Base-by-base conservation (phyloP, 495 filamentous ascomycete genomes). In the Neurospora pannonica region DNA sequence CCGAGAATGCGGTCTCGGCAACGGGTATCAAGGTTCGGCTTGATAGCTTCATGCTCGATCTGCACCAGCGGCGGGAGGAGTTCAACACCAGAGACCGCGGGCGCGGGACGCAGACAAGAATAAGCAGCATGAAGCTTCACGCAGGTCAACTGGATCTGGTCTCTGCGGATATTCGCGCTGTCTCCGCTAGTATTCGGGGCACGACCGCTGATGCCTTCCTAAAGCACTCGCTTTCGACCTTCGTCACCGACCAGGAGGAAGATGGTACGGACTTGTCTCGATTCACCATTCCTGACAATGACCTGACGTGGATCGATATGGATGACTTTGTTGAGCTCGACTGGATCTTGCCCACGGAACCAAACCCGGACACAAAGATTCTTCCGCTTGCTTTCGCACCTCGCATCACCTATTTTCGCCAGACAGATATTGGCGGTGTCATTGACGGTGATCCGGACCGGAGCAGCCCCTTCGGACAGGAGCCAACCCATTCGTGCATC, bases 261-360 rank as follows among this genome's bases (percentile, higher is more conserved):
- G 85, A 86, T 37, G 76, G 78, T 40, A 81, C 81, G 8, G 94
- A 98, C 82, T 86, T 97, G 62, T 97, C 95, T 21, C 90, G 92
- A 38, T 98, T 98, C 80, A 94, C 90, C 1, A 97, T 99, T 73
- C 94, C 94, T 0, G 96, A 99, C 79, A 93, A 95, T 43, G 96
- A 99, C 80, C 89, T 93, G 76, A 91, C 90, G 71, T 99, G 96
- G 96, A 92, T 98, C 78, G 96, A 99, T 80, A 98, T 98, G 94
- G 96, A 99, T 82, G 96, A 99, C 80, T 98, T 98, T 83, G 94
- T 98, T 36, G 96, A 99, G 81, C 86, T 98, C 11, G 96, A 97
- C 79, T 98, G 95, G 94, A 93, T 97, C 73, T 84, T 98, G 21
- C 95, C 96, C 1, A 93, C 92, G 36, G 92, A 96, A 77, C 91